phyloP scores from a whole-genome alignment of 805 yeast genomes.

The Hanseniaspora vineae region DNA sequence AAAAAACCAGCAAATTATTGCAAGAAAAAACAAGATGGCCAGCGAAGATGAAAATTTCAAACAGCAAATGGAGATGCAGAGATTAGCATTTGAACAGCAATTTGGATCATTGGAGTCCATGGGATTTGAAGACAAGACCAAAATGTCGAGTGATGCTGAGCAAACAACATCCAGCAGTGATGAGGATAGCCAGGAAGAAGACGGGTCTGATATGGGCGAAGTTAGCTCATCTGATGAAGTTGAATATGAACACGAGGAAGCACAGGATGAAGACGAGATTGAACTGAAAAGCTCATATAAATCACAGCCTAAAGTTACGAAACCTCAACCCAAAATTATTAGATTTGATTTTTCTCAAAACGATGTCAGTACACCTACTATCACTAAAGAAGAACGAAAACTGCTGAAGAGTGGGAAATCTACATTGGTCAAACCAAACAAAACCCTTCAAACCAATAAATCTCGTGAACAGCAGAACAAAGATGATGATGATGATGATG shows the following conservation, averaged over 20 bases:
- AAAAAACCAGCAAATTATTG: not conserved
- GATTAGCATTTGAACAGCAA: constrained; percentile 49
- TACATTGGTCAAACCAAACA: constrained; percentile 2
- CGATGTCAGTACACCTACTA: constrained; percentile 17
- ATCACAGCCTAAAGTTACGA: not conserved
- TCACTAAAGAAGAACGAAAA: constrained; percentile 37
- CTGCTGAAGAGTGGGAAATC: constrained; percentile 49
- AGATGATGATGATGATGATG: constrained; percentile 6
- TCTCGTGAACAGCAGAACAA: constrained; percentile 21
- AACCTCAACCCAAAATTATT: constrained; percentile 17
- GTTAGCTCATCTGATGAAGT: not conserved
- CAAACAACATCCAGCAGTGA: constrained; percentile 3
- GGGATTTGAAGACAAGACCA: constrained; percentile 38
- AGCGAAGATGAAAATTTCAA: constrained; percentile 11
- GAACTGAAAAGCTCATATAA: no score
- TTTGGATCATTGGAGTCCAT: constrained; percentile 45
- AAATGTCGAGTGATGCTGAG: constrained; percentile 6
- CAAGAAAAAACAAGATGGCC: not conserved
- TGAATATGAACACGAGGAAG: constrained; percentile 5
- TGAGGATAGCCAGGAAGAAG: not conserved
- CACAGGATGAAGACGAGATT: constrained; percentile 3
- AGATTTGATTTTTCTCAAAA: constrained; percentile 25
- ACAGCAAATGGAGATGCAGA: constrained; percentile 34
- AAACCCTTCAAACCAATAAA: constrained; percentile 25
- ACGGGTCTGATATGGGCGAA: not conserved